Evolutionary conservation across 345 rosid species (phyloP).

Genomic region (Eucalyptus fibrosa): DNA sequence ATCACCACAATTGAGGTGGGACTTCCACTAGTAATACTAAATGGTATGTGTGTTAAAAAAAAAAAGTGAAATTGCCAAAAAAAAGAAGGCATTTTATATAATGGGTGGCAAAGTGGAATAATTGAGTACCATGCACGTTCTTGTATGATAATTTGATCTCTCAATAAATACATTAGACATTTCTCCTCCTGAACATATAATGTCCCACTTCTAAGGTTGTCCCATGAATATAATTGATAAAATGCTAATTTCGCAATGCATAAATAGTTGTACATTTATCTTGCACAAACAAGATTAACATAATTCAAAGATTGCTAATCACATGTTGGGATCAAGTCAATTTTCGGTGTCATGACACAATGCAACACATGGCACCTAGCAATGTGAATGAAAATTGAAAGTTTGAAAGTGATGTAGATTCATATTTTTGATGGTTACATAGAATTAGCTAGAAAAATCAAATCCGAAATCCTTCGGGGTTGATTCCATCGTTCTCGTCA

Average conservation of each 20-base stretch:
- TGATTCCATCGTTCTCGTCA: neutral
- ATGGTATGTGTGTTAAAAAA: neutral
- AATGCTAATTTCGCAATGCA: neutral
- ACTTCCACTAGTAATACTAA: too few relatives aligned
- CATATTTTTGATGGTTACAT: neutral
- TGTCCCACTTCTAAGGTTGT: neutral
- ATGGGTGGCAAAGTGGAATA: neutral
- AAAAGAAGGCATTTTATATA: too few relatives aligned
- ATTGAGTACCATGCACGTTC: too few relatives aligned
- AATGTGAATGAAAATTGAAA: rapidly evolving
- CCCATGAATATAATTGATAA: neutral
- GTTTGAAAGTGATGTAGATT: neutral
- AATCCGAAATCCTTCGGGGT: rapidly evolving
- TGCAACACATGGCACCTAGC: neutral
- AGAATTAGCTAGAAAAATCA: neutral
- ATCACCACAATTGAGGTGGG: too few relatives aligned
- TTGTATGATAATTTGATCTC: neutral
- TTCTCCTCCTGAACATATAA: neutral
- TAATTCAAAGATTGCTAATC: neutral
- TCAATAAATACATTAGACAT: too few relatives aligned
- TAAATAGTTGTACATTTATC: neutral
- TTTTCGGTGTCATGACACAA: neutral
- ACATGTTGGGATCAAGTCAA: neutral
- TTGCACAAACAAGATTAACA: neutral
- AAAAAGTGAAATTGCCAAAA: too few relatives aligned